A percentile compares a stretch with the other conserved stretches of the same genome.
Conservation (phyloP, 257 asterid species). For the Solanum virginianum region DNA sequence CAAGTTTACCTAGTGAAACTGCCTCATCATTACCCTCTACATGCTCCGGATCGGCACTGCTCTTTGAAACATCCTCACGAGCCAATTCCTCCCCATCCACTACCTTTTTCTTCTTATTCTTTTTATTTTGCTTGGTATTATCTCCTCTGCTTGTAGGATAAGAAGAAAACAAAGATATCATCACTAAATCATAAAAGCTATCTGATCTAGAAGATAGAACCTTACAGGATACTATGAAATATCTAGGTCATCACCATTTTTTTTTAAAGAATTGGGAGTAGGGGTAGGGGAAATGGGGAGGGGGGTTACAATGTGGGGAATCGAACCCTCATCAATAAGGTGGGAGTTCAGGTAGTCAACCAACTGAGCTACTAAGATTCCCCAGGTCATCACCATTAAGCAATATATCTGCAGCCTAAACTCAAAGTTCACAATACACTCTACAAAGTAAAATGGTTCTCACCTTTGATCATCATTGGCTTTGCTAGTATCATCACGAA, state of each 20-base stretch:
- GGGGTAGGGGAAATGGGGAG: too few species aligned
- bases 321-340: too few species aligned
- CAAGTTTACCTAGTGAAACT: conserved; percentile 24
- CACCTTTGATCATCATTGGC: conserved; percentile 43
- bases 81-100: conserved; percentile 20
- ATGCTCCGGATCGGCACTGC: not conserved
- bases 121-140: conserved; percentile 38
- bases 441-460: not conserved
- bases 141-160: not conserved
- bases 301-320: too few species aligned
- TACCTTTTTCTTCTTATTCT: conserved; percentile 49
- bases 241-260: not conserved
- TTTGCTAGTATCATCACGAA: conserved; percentile 28
- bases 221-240: not conserved
- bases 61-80: conserved; percentile 13
- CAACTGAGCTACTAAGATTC: too few species aligned
- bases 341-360: too few species aligned
- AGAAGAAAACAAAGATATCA: not conserved
- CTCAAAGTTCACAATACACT: not conserved
- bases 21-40: conserved; percentile 13
- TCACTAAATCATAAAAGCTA: not conserved
- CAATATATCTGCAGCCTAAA: not conserved
- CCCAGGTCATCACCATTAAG: not conserved
- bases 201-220: not conserved
- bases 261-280: too few species aligned